phyloP scores from a whole-genome alignment of 495 filamentous ascomycete species.

The Evansstolkia leycettana region DNA sequence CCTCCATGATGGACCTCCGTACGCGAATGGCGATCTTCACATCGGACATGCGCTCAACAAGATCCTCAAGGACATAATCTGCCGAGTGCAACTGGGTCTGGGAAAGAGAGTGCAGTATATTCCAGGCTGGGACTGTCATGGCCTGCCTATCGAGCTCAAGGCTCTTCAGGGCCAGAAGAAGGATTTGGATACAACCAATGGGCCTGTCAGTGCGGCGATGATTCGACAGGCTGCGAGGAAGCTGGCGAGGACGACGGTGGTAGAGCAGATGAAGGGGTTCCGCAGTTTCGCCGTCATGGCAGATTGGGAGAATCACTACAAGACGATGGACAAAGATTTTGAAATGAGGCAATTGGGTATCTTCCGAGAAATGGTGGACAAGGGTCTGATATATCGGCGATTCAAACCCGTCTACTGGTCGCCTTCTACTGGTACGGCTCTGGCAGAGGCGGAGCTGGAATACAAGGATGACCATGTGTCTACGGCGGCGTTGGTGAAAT shows the following conservation, averaged over 20 bases:
- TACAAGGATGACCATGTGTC: slow-evolving; percentile 80
- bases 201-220: slow-evolving; percentile 16
- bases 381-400: slow-evolving; percentile 73
- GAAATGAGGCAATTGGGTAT: slow-evolving; percentile 78
- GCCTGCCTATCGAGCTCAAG: slow-evolving; percentile 93
- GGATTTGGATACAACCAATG: slow-evolving; percentile 4
- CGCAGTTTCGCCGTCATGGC: slow-evolving; percentile 79
- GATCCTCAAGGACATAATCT: slow-evolving; percentile 87
- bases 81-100: slow-evolving; percentile 63
- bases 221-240: slow-evolving; percentile 61
- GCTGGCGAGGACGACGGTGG: slow-evolving; percentile 62
- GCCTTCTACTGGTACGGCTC: slow-evolving; percentile 75
- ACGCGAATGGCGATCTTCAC: slow-evolving; percentile 90
- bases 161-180: slow-evolving; percentile 55
- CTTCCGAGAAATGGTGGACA: slow-evolving; percentile 74
- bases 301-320: slow-evolving; percentile 87
- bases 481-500: slow-evolving; percentile 69
- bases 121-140: slow-evolving; percentile 98
- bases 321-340: slow-evolving; percentile 80
- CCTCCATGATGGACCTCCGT: slow-evolving; percentile 93
- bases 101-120: slow-evolving; percentile 75
- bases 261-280: slow-evolving; percentile 74
- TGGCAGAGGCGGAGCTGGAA: slow-evolving; percentile 93
- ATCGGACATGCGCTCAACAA: slow-evolving; percentile 98
- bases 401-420: slow-evolving; percentile 97